Percentiles rank a stretch among this genome's conserved stretches.
Evolutionary conservation across 768 basidiomycete genomes (phyloP).

Genomic region (Auricularia cornea): DNA sequence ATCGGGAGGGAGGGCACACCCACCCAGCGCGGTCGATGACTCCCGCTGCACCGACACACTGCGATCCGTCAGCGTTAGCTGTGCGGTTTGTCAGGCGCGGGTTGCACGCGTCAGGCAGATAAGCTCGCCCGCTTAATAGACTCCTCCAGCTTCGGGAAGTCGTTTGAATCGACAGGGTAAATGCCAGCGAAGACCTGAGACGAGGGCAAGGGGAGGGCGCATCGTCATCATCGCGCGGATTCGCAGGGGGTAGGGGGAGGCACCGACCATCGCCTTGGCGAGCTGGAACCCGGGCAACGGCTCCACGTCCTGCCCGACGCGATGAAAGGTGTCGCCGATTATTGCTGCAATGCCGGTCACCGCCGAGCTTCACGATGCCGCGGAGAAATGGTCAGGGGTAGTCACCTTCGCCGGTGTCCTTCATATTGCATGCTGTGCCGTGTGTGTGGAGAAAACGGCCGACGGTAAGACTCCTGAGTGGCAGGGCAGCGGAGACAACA

Average conservation of each 20-base stretch:
- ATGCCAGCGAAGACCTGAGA: constrained; percentile 94
- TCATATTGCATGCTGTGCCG: constrained; percentile 84
- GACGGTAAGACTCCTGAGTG: neutral
- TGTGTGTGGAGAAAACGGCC: neutral
- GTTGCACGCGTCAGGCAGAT: neutral
- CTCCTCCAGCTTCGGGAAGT: constrained; percentile 92
- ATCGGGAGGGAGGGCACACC: neutral
- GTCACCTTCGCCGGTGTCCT: constrained; percentile 85
- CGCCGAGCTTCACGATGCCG: neutral
- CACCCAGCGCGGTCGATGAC: constrained; percentile 71
- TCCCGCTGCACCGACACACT: constrained; percentile 88
- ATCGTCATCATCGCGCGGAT: neutral
- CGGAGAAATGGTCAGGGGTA: neutral
- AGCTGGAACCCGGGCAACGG: constrained; percentile 88
- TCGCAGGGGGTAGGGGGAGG: neutral
- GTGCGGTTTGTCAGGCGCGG: constrained; percentile 8
- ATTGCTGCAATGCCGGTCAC: constrained; percentile 45
- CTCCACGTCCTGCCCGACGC: constrained; percentile 60
- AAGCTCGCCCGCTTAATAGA: constrained; percentile 75
- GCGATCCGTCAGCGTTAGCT: constrained; percentile 81
- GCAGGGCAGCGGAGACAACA: neutral
- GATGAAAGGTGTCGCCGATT: constrained; percentile 89
- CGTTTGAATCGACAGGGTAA: constrained; percentile 84
- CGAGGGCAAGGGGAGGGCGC: neutral
- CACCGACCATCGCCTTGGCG: constrained; percentile 81